Conservation (phyloP, 2,329 filamentous ascomycete species). For the Taxawa tesnikishii region DNA sequence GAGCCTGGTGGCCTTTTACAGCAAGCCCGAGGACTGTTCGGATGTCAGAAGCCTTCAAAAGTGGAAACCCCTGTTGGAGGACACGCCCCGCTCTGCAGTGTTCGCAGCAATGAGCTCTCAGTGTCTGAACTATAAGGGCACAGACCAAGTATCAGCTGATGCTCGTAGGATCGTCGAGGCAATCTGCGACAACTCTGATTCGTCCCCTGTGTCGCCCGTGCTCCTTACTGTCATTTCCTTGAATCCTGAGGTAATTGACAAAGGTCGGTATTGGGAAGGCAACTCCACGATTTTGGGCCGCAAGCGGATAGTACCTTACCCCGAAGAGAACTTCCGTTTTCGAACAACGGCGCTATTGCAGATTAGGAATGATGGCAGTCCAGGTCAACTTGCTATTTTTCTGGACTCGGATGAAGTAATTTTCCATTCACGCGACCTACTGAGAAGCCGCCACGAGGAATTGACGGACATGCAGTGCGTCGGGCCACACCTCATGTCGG, state of each 20-base stretch:
- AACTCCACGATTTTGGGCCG: not conserved
- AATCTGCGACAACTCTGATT: no score
- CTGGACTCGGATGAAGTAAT: no score
- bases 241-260: not conserved
- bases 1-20: not conserved
- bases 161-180: not conserved
- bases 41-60: not conserved
- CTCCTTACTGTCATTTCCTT: not conserved
- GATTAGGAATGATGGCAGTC: not conserved
- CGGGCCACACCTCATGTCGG: no score
- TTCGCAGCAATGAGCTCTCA: not conserved
- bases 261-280: not conserved
- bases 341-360: not conserved
- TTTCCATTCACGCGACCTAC: no score
- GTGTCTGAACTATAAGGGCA: not conserved
- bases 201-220: no score
- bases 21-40: not conserved
- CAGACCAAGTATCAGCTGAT: not conserved
- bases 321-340: not conserved
- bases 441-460: no score
- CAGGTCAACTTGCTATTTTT: conserved; percentile 15
- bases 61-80: not conserved
- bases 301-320: not conserved
- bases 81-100: not conserved
- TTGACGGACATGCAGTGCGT: no score